phyloP scores from a whole-genome alignment of 139 green algal genomes.

The Chlamydomonas applanata region DNA sequence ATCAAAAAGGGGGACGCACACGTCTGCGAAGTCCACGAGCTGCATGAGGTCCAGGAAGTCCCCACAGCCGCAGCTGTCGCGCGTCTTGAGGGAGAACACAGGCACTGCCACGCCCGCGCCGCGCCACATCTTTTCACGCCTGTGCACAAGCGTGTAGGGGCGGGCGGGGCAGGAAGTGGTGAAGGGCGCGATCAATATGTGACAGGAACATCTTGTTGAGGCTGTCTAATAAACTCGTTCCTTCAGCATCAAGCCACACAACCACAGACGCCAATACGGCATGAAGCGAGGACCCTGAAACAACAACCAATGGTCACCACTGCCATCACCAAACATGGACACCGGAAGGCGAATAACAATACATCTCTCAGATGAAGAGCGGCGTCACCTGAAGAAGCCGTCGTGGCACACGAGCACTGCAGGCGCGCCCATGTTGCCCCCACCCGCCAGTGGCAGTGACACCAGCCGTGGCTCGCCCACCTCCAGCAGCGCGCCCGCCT shows the following conservation, averaged over 20 bases:
- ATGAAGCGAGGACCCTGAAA: too few species aligned
- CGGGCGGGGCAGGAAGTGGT: too few species aligned
- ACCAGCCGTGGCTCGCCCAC: constrained; percentile 24
- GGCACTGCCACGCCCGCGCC: constrained; percentile 86
- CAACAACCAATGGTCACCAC: too few species aligned
- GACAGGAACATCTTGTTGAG: too few species aligned
- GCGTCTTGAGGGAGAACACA: constrained; percentile 86
- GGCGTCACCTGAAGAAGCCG: constrained; percentile 58
- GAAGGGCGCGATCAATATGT: too few species aligned
- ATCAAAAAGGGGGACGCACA: too few species aligned
- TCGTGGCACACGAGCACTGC: constrained; percentile 64
- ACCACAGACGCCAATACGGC: too few species aligned
- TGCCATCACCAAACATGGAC: too few species aligned
- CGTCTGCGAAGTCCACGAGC: constrained; percentile 77
- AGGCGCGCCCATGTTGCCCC: constrained; percentile 32
- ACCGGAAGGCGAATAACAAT: too few species aligned
- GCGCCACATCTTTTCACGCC: constrained; percentile 71
- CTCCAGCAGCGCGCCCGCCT: constrained; percentile 20
- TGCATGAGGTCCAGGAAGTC: constrained; percentile 90
- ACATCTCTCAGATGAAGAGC: background rate
- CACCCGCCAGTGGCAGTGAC: constrained; percentile 5
- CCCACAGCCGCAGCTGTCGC: constrained; percentile 71
- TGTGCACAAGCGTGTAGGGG: constrained; percentile 27
- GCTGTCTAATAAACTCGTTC: too few species aligned
- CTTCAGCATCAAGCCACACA: too few species aligned